Percentiles rank a stretch among this genome's conserved stretches.
Evolutionary conservation across 139 green algal genomes (phyloP).

Genomic region (Pleodorina starrii): DNA sequence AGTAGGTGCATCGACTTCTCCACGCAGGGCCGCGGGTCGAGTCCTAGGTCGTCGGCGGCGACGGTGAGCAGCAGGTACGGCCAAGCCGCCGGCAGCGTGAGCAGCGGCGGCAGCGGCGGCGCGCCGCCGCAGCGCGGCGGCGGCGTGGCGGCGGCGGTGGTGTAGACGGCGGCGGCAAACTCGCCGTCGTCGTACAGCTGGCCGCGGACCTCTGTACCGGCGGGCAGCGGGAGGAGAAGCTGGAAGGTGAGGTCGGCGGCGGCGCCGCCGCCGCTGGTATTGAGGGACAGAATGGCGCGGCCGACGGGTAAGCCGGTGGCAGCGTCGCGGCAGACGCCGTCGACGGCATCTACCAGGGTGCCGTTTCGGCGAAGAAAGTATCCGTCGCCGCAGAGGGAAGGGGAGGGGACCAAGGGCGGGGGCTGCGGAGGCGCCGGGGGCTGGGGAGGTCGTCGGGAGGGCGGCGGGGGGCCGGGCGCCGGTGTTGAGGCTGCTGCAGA

Average conservation of each 20-base stretch:
- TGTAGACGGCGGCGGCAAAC: background rate
- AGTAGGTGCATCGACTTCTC: background rate
- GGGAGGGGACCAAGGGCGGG: background rate
- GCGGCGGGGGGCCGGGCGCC: too few species aligned
- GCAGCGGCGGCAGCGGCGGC: background rate
- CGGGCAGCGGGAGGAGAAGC: background rate
- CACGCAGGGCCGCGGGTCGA: background rate
- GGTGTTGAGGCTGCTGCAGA: too few species aligned
- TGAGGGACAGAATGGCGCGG: background rate
- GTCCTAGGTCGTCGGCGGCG: background rate
- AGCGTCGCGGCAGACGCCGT: background rate
- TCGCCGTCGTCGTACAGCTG: background rate
- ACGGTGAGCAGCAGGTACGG: background rate
- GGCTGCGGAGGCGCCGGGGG: too few species aligned
- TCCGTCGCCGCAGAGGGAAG: background rate
- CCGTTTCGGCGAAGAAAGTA: conserved; percentile 5
- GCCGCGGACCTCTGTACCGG: background rate
- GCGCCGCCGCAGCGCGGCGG: background rate
- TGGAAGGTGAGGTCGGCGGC: background rate
- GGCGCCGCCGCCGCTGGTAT: background rate
- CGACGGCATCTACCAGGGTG: background rate
- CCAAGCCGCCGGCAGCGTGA: background rate
- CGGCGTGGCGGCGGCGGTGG: background rate
- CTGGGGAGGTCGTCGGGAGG: too few species aligned
- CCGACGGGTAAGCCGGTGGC: background rate